These are phyloP conservation scores for Phellinidium pouzarii DNA, from an alignment of 1,284 basidiomycete species.

Conservation along the genomic window DNA sequence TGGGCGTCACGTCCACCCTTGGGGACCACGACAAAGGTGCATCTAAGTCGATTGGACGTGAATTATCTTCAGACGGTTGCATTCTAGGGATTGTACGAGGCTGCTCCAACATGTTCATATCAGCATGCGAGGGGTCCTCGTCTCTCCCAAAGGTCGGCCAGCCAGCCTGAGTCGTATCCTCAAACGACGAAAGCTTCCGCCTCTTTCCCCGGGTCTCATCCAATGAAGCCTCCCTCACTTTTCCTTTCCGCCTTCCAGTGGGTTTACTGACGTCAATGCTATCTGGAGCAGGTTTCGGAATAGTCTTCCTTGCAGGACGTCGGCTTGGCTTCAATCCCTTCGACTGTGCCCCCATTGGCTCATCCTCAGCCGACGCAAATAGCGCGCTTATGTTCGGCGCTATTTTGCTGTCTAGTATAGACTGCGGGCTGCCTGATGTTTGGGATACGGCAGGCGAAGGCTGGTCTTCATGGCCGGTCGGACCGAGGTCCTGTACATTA, in stretches of 20 bases:
- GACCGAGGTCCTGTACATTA: not conserved
- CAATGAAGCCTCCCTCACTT: not conserved
- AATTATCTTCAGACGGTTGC: not conserved
- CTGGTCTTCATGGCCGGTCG: not conserved
- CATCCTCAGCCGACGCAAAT: constrained; percentile 9
- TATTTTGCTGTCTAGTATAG: constrained; percentile 8
- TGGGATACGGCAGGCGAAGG: not conserved
- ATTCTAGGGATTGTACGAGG: not conserved
- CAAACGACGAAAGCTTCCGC: not conserved
- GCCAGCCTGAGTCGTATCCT: not conserved
- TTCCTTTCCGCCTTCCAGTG: not conserved
- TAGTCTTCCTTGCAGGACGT: not conserved
- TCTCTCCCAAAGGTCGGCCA: constrained; percentile 14
- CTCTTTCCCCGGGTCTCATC: not conserved
- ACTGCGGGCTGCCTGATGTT: not conserved
- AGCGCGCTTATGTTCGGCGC: constrained; percentile 11
- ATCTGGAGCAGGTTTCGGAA: not conserved
- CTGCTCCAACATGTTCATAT: not conserved
- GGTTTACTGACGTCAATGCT: not conserved
- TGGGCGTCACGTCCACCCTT: constrained; percentile 2
- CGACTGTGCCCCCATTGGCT: not conserved
- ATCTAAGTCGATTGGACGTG: constrained; percentile 4
- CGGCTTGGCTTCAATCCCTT: not conserved
- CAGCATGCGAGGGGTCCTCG: not conserved
- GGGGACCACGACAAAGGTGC: constrained; percentile 15